Percentiles rank a stretch among this genome's conserved stretches.
phyloP scores from a whole-genome alignment of 805 yeast genomes.

The Hanseniaspora pseudoguilliermondii region DNA sequence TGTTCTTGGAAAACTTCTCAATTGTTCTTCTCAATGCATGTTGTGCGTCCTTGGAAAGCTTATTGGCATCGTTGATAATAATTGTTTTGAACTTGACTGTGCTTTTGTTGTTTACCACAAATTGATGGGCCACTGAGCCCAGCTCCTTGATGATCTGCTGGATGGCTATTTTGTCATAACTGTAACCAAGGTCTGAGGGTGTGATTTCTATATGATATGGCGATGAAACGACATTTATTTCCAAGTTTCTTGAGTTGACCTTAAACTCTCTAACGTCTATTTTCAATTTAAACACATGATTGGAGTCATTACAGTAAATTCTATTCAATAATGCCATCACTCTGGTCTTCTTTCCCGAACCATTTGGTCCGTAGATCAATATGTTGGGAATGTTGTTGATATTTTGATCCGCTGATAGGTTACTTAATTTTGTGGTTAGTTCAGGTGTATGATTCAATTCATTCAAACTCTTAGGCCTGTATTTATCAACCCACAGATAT shows the following conservation, averaged over 20 bases:
- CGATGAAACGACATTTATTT: slow-evolving; percentile 84
- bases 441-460: slow-evolving; percentile 54
- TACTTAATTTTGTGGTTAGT: slow-evolving; percentile 49
- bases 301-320: slow-evolving; percentile 53
- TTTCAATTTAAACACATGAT: slow-evolving; percentile 61
- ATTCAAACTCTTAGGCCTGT: slow-evolving; percentile 61
- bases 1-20: slow-evolving; percentile 85
- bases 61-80: slow-evolving; percentile 82
- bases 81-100: slow-evolving; percentile 61
- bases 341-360: slow-evolving; percentile 94
- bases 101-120: slow-evolving; percentile 27
- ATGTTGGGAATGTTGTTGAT: slow-evolving; percentile 75
- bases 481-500: slow-evolving; percentile 86
- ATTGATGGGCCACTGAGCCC: slow-evolving; percentile 74
- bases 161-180: slow-evolving; percentile 76
- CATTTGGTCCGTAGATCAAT: slow-evolving; percentile 87
- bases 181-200: slow-evolving; percentile 92
- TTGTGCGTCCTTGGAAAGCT: slow-evolving; percentile 83
- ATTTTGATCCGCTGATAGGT: slow-evolving; percentile 26
- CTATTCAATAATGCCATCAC: slow-evolving; percentile 66
- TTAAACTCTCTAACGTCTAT: slow-evolving; percentile 80
- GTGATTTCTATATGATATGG: slow-evolving; percentile 88
- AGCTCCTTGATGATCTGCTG: slow-evolving; percentile 88
- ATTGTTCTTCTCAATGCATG: slow-evolving; percentile 91
- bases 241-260: slow-evolving; percentile 65